Percentiles rank a stretch among this genome's conserved stretches.
Conservation (phyloP, 345 rosid genomes). For the Melastoma malabathricum region DNA sequence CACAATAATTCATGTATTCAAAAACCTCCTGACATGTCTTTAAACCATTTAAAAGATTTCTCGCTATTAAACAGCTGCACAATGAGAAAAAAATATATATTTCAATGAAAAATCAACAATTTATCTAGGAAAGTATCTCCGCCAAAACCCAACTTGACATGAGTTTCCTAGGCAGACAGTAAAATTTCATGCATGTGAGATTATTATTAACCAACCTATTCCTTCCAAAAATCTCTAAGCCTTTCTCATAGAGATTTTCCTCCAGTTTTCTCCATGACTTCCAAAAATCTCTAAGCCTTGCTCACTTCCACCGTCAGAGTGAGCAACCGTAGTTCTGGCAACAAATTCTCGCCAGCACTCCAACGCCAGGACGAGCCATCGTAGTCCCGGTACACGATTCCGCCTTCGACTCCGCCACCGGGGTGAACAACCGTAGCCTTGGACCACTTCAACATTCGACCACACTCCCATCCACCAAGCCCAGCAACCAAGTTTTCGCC, state of each 20-base stretch:
- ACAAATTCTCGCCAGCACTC: too few relatives aligned
- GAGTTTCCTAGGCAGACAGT: too few relatives aligned
- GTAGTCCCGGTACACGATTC: too few relatives aligned
- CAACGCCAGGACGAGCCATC: too few relatives aligned
- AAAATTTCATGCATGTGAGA: not conserved
- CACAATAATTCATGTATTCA: constrained; percentile 65
- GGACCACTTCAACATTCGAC: too few relatives aligned
- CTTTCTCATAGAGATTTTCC: constrained; percentile 81
- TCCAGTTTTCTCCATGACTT: constrained; percentile 79
- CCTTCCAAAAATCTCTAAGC: constrained; percentile 87
- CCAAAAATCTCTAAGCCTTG: too few relatives aligned
- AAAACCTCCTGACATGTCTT: constrained; percentile 88
- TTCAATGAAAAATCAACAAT: constrained; percentile 3
- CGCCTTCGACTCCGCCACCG: too few relatives aligned
- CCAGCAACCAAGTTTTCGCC: too few relatives aligned
- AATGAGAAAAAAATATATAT: not conserved
- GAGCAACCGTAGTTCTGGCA: too few relatives aligned
- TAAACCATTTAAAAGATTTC: constrained; percentile 83
- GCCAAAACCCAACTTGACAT: not conserved
- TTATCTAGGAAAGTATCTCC: constrained; percentile 1
- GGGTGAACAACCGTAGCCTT: too few relatives aligned
- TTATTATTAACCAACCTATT: constrained; percentile 55
- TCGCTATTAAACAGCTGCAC: constrained; percentile 78
- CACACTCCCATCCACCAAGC: too few relatives aligned
- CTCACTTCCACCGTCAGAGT: too few relatives aligned